Conservation (phyloP, 345 rosid species). For the Pseudoturritis turrita region DNA sequence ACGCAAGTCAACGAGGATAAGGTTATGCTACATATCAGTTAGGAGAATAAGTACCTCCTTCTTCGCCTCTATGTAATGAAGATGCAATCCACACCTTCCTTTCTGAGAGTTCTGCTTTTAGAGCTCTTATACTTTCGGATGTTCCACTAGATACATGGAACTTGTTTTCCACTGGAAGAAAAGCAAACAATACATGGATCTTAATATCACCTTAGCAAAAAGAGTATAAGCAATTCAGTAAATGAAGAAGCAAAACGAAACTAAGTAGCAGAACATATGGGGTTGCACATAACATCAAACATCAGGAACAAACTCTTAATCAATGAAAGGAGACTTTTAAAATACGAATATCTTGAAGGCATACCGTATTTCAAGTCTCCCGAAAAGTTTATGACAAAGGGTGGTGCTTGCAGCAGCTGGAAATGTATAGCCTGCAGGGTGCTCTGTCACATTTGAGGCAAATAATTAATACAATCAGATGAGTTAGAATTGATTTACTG, state of each 20-base stretch:
- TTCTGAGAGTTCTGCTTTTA: conserved; percentile 50
- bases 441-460: conserved; percentile 51
- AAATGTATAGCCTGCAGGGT: conserved; percentile 65
- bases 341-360: not conserved
- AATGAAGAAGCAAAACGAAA: conserved; percentile 1
- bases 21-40: not conserved
- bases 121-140: conserved; percentile 37
- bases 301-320: not conserved
- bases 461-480: not conserved
- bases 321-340: not conserved
- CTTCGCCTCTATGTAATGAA: conserved; percentile 86
- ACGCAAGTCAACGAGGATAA: not conserved
- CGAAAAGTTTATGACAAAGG: conserved; percentile 56
- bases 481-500: not conserved
- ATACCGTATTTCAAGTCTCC: conserved; percentile 91
- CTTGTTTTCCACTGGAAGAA: conserved; percentile 42
- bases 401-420: conserved; percentile 82
- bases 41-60: conserved; percentile 49
- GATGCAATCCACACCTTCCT: conserved; percentile 89
- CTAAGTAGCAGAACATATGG: not conserved
- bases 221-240: not conserved
- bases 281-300: not conserved
- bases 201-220: not conserved
- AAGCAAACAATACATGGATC: conserved; percentile 4
- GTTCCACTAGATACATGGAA: conserved; percentile 33